A percentile compares a stretch with the other conserved stretches of the same genome.
Conservation (phyloP, 805 yeast genomes). For the Schwanniomyces occidentalis region DNA sequence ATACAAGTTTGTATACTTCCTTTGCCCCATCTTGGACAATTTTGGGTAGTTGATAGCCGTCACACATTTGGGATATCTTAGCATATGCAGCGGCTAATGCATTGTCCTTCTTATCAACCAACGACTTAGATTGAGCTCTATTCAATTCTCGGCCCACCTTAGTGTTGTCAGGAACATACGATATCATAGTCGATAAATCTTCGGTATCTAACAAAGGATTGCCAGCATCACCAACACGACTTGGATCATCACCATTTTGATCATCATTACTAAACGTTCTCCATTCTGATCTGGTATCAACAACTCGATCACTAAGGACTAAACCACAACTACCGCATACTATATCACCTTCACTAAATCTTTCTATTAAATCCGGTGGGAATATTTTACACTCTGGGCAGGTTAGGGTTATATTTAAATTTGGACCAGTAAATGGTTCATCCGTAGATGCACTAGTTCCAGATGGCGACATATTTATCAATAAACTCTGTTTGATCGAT, state of each 20-base stretch:
- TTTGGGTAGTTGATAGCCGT: slow-evolving; percentile 90
- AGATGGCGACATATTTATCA: slow-evolving; percentile 5
- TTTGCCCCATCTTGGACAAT: slow-evolving; percentile 97
- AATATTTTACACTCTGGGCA: slow-evolving; percentile 96
- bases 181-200: slow-evolving; percentile 89
- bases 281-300: slow-evolving; percentile 97
- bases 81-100: slow-evolving; percentile 87
- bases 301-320: slow-evolving; percentile 86
- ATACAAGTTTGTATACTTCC: slow-evolving; percentile 89
- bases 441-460: slow-evolving; percentile 13
- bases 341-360: slow-evolving; percentile 96
- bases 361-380: slow-evolving; percentile 93
- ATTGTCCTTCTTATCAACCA: slow-evolving; percentile 85
- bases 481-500: too few relatives aligned
- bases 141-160: slow-evolving; percentile 85
- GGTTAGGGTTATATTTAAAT: slow-evolving; percentile 82
- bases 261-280: slow-evolving; percentile 97
- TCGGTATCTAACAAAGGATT: slow-evolving; percentile 90
- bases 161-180: slow-evolving; percentile 83
- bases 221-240: slow-evolving; percentile 98
- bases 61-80: slow-evolving; percentile 93
- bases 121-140: slow-evolving; percentile 82
- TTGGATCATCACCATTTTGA: slow-evolving; percentile 96
- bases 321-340: slow-evolving; percentile 98
- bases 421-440: slow-evolving; percentile 59